A percentile compares a stretch with the other conserved stretches of the same genome.
These are phyloP conservation scores for Striga asiatica DNA, from an alignment of 257 asterid genomes.

Conservation along the genomic window DNA sequence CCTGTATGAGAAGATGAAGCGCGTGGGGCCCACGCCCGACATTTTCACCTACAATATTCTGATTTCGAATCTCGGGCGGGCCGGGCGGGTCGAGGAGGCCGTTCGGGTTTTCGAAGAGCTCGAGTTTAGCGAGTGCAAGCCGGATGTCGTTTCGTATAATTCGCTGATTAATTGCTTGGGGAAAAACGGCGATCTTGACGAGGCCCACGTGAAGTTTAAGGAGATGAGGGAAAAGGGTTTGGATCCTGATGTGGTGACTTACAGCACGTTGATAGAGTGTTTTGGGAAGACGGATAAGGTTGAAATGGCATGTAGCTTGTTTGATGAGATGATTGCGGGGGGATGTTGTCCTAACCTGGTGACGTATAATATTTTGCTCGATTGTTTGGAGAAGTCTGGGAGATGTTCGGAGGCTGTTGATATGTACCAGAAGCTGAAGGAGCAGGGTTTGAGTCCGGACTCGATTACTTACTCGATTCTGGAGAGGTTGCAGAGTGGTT, in stretches of 20 bases:
- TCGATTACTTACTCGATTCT: slow-evolving; percentile 68
- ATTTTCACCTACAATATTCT: slow-evolving; percentile 78
- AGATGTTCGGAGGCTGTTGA: slow-evolving; percentile 87
- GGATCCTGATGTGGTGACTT: slow-evolving; percentile 89
- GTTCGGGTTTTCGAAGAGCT: slow-evolving; percentile 74
- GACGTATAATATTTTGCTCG: slow-evolving; percentile 81
- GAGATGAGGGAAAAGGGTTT: slow-evolving; percentile 88
- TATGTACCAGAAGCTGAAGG: slow-evolving; percentile 66
- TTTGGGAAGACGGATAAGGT: slow-evolving; percentile 87
- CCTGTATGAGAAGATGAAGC: slow-evolving; percentile 73
- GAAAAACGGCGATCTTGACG: slow-evolving; percentile 80
- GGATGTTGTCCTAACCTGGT: slow-evolving; percentile 87
- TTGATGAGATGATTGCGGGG: slow-evolving; percentile 66
- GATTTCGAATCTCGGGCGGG: slow-evolving; percentile 76
- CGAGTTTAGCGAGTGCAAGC: slow-evolving; percentile 55
- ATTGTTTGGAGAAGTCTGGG: slow-evolving; percentile 82
- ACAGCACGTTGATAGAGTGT: slow-evolving; percentile 84
- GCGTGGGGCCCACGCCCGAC: slow-evolving; percentile 66
- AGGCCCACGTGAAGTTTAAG: slow-evolving; percentile 78
- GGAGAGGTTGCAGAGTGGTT: slow-evolving; percentile 77
- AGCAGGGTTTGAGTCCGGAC: slow-evolving; percentile 81
- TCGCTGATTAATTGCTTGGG: slow-evolving; percentile 85
- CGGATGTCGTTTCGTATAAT: slow-evolving; percentile 78
- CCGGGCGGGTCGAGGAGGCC: slow-evolving; percentile 77
- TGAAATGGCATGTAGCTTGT: slow-evolving; percentile 74